phyloP scores from a whole-genome alignment of 345 rosid genomes.

The Camelina hispida region DNA sequence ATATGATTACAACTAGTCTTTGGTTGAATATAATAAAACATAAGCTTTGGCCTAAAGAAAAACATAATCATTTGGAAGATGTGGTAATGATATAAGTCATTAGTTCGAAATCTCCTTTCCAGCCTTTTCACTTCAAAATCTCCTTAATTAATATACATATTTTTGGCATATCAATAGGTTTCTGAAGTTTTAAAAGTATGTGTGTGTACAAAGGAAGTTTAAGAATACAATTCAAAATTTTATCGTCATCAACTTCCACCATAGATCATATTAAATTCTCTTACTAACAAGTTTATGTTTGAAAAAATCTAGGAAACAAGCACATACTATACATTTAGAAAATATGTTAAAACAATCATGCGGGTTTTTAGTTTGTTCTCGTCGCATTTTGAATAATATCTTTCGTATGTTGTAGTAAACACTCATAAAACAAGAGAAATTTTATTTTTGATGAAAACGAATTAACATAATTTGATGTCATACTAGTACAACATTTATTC shows the following conservation, averaged over 20 bases:
- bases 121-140: background rate
- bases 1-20: constrained; percentile 8
- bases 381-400: background rate
- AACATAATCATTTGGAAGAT: constrained; percentile 26
- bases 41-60: constrained; percentile 15
- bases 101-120: constrained; percentile 21
- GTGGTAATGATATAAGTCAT: background rate
- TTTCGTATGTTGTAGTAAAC: background rate
- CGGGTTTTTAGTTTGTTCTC: background rate
- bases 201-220: background rate
- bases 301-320: background rate
- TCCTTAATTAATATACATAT: background rate
- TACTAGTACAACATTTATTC: constrained; percentile 12
- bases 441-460: background rate
- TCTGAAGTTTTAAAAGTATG: background rate
- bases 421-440: background rate
- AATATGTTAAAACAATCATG: background rate
- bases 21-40: background rate
- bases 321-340: background rate
- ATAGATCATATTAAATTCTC: too few relatives aligned
- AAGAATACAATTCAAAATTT: background rate
- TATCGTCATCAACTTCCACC: background rate
- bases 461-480: constrained; percentile 18
- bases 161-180: background rate
- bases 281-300: background rate